Evolutionary conservation across 768 basidiomycete genomes (phyloP).

Genomic region (Gelatoporia subvermispora): DNA sequence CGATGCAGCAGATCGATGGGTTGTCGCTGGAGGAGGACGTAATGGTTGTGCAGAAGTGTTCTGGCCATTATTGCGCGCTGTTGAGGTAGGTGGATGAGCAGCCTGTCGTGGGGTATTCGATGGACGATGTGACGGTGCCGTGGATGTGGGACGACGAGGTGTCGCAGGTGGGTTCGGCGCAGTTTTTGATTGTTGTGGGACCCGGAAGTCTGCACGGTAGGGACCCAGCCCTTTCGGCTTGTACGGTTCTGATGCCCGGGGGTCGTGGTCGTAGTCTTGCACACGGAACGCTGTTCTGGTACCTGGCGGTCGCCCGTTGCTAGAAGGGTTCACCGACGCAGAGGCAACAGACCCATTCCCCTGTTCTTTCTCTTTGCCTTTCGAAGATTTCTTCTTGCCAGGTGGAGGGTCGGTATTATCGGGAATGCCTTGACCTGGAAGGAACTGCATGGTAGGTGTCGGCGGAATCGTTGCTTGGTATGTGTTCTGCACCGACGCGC

Average conservation of each 20-base stretch:
- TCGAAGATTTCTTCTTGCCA: slow-evolving; percentile 10
- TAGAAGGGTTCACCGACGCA: neutral
- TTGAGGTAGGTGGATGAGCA: too few species aligned
- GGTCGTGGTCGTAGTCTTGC: slow-evolving; percentile 11
- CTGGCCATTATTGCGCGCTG: too few species aligned
- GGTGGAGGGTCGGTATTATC: neutral
- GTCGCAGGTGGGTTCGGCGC: neutral
- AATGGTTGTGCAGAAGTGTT: too few species aligned
- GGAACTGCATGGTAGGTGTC: neutral
- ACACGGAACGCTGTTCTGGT: slow-evolving; percentile 14
- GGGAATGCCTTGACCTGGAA: slow-evolving; percentile 1
- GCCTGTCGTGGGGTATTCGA: neutral
- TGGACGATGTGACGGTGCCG: neutral
- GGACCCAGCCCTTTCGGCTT: slow-evolving; percentile 8
- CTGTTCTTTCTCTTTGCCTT: slow-evolving; percentile 8
- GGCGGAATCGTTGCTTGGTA: slow-evolving; percentile 5
- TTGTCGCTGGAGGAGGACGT: too few species aligned
- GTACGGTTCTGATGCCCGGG: neutral
- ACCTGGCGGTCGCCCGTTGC: neutral
- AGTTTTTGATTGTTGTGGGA: neutral
- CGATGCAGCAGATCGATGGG: neutral
- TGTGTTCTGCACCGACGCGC: neutral
- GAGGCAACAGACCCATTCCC: neutral
- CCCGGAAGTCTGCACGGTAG: slow-evolving; percentile 9
- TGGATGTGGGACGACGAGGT: neutral